Conservation (phyloP, 768 basidiomycete species). For the Peribolospora baueri region DNA sequence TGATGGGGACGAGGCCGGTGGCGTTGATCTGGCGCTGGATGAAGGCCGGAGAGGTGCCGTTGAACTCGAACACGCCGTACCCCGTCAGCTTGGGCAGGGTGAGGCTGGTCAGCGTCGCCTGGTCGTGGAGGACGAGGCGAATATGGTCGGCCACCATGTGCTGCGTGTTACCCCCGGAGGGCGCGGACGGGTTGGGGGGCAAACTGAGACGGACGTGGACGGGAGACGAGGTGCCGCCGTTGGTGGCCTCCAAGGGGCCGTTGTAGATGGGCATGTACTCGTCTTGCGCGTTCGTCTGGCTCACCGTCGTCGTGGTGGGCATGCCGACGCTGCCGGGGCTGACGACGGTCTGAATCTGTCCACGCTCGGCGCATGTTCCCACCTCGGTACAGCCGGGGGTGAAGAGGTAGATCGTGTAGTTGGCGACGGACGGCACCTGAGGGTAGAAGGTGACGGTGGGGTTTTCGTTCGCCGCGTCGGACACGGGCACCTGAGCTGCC, state of each 20-base stretch:
- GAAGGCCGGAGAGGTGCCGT: constrained; percentile 6
- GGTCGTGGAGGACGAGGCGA: constrained; percentile 46
- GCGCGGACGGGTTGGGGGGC: constrained; percentile 37
- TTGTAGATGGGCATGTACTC: constrained; percentile 40
- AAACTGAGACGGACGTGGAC: constrained; percentile 53
- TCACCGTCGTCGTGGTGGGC: constrained; percentile 44
- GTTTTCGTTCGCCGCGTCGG: no score
- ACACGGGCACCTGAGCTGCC: no score
- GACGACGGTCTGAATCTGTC: constrained; percentile 56
- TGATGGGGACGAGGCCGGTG: no score
- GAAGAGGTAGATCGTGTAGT: constrained; percentile 59
- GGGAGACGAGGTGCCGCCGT: constrained; percentile 32
- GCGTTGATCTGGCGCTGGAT: no score
- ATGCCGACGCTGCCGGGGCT: constrained; percentile 36
- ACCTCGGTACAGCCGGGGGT: constrained; percentile 66
- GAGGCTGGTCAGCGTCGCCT: constrained; percentile 9
- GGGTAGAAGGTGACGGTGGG: constrained; percentile 76
- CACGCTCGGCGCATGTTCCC: constrained; percentile 55
- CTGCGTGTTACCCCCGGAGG: constrained; percentile 41
- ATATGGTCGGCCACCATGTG: constrained; percentile 66
- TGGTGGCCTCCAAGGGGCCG: constrained; percentile 56
- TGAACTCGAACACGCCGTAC: constrained; percentile 80
- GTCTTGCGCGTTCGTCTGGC: constrained; percentile 47
- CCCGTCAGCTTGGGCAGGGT: constrained; percentile 22
- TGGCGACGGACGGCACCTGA: constrained; percentile 67